phyloP scores from a whole-genome alignment of 176 grass and related monocot genomes.

The sorghum (Sorghum bicolor) region DNA sequence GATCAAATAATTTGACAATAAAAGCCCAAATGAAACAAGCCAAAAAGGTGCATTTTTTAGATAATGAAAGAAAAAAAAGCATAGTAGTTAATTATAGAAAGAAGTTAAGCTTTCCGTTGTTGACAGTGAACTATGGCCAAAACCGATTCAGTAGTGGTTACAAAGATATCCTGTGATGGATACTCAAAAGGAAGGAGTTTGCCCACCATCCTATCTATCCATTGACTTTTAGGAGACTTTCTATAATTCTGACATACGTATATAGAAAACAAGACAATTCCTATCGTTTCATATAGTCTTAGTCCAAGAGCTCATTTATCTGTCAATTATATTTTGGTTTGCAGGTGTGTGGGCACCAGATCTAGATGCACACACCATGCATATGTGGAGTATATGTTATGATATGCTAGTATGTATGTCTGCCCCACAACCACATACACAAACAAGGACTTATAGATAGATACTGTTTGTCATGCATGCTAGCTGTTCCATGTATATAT shows the following conservation, averaged over 20 bases:
- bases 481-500: not conserved
- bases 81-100: not conserved
- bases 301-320: too few species aligned
- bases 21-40: not conserved
- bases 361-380: too few species aligned
- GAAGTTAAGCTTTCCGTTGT: not conserved
- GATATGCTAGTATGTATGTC: too few species aligned
- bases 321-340: too few species aligned
- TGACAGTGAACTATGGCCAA: not conserved
- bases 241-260: not conserved
- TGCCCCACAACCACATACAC: too few species aligned
- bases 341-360: too few species aligned
- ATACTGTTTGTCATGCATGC: not conserved
- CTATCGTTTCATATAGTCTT: too few species aligned
- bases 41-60: not conserved
- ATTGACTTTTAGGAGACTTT: not conserved
- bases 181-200: not conserved
- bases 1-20: not conserved
- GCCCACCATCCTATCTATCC: not conserved
- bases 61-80: not conserved
- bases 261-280: too few species aligned
- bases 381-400: too few species aligned
- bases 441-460: too few species aligned
- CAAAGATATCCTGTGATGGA: not conserved
- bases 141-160: not conserved